A percentile compares a stretch with the other conserved stretches of the same genome.
These are phyloP conservation scores for Corylus avellana DNA, from an alignment of 306 rosid genomes.

Conservation along the genomic window DNA sequence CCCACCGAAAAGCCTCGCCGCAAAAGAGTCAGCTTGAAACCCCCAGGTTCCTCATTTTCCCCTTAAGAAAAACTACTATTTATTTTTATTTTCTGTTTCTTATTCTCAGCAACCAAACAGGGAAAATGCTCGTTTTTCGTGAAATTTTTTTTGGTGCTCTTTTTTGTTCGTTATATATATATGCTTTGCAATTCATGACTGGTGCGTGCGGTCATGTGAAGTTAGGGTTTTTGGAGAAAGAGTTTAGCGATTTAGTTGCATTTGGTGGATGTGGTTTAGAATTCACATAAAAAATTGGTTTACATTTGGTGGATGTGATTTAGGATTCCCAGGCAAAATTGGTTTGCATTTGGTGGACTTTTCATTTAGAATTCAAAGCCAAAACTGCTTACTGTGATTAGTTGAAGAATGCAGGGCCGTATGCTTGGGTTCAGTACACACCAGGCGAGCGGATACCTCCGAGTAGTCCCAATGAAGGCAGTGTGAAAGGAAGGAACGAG, in stretches of 20 bases:
- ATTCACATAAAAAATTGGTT: too few relatives aligned
- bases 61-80: background rate
- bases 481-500: constrained; percentile 86
- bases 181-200: background rate
- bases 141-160: background rate
- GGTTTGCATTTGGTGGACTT: background rate
- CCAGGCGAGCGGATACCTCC: constrained; percentile 76
- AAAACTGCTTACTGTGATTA: background rate
- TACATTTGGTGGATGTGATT: background rate
- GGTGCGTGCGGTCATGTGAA: background rate
- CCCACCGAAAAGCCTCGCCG: constrained; percentile 69
- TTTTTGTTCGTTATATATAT: background rate
- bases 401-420: constrained; percentile 58
- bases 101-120: background rate
- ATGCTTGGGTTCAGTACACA: constrained; percentile 69
- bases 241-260: background rate
- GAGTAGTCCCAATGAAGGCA: constrained; percentile 80
- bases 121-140: background rate
- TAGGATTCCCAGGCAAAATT: too few relatives aligned
- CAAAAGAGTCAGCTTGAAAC: constrained; percentile 73
- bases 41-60: constrained; percentile 49
- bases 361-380: background rate
- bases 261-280: background rate
- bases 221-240: background rate
- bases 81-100: background rate